Base-by-base conservation (phyloP, 768 basidiomycete species). In the Lentinus tigrinus region DNA sequence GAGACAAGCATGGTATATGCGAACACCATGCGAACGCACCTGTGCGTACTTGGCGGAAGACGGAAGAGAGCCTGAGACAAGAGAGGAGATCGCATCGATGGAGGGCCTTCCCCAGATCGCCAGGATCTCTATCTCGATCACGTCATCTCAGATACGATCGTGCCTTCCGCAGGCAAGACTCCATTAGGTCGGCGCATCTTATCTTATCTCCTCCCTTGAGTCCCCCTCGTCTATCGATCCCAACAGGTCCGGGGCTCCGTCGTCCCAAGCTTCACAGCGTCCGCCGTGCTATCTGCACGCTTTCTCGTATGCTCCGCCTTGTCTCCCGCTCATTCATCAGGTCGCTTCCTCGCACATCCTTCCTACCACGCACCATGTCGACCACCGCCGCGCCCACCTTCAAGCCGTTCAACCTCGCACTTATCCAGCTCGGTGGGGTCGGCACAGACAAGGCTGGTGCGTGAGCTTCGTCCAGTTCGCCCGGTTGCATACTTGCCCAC, bases 351-450 rank as follows among this genome's bases (percentile, higher is more conserved):
- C 34, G 19, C 13, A 23, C 43, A 8, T 6, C 43, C 21, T 4
- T n/a, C 23, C 50, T 56, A 19, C 26, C 54, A 3, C 64, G 58
- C 47, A 23, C 53, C 47, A 64, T 63, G 63, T 62, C 64, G 4
- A 52, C 61, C 26, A 13, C 66, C 3, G 58, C 72, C 4, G 56
- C 69, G 3, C 77, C 79, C 0, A 56, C 73, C 2, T 79, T 91
- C 70, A 87, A 83, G 64, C 79, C 85, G 2, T 98, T 98, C 74
- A 88, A 80, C 19, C 80, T 99, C 52, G 93, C 95, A 0, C 79
- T 98, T 46, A 84, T 98, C 56, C 97, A 99, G 72, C 83, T 99
- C 4, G 93, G 93, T n/a, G 76, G 76, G 52, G 75, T 91, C 36
- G 81, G 85, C 19, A 63, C 80, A 0, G 81, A 87, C 74, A 98